Conservation (phyloP, 169 alveolate species). For the Cryptosporidium sp. region DNA sequence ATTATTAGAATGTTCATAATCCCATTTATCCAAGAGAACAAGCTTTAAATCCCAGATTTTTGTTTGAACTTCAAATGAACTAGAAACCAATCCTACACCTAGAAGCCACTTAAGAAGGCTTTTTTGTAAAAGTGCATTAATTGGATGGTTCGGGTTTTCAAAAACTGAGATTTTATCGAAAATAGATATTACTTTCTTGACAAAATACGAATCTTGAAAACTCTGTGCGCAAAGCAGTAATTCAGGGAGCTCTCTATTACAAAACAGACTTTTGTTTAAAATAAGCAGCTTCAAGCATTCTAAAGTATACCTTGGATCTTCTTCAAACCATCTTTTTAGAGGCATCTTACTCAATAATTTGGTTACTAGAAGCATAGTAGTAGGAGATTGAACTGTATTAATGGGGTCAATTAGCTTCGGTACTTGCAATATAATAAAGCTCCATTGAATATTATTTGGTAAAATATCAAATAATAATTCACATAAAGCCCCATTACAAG, state of each 20-base stretch:
- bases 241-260: conserved; percentile 11
- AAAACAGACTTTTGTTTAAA: conserved; percentile 3
- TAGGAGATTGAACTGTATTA: conserved; percentile 10
- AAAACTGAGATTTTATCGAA: conserved; percentile 35
- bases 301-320: conserved; percentile 46
- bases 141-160: conserved; percentile 37
- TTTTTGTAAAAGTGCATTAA: neutral
- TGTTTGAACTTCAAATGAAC: conserved; percentile 42
- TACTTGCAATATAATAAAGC: conserved; percentile 47
- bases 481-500: conserved; percentile 31
- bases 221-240: neutral
- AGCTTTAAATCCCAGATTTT: conserved; percentile 45
- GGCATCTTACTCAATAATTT: conserved; percentile 33
- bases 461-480: conserved; percentile 36
- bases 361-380: conserved; percentile 8
- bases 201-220: conserved; percentile 55
- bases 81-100: conserved; percentile 10
- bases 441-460: conserved; percentile 62
- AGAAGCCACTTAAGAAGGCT: conserved; percentile 45
- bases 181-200: conserved; percentile 10
- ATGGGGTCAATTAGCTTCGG: conserved; percentile 35
- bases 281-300: conserved; percentile 41
- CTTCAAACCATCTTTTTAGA: conserved; percentile 52
- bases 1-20: conserved; percentile 11
- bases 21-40: conserved; percentile 58